Percentiles rank a stretch among this genome's conserved stretches.
These are phyloP conservation scores for Bremia lactucae DNA, from an alignment of 352 stramenopile species.

Conservation along the genomic window DNA sequence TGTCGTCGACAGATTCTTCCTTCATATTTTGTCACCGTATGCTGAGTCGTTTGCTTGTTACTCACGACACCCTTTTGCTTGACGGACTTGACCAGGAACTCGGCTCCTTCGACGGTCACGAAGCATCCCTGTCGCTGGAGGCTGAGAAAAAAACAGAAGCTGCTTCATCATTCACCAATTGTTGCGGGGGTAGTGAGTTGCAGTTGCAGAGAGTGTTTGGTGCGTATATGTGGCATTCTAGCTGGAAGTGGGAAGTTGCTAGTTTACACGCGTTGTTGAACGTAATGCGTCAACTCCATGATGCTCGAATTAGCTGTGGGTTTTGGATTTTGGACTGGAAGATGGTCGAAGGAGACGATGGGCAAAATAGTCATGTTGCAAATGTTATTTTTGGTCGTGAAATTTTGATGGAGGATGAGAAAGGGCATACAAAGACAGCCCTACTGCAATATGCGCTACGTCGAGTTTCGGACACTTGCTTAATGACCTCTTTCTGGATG, in stretches of 20 bases:
- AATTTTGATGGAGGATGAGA: constrained; percentile 76
- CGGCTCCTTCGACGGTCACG: constrained; percentile 24
- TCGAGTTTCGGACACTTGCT: constrained; percentile 56
- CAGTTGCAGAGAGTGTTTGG: constrained; percentile 68
- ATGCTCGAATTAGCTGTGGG: constrained; percentile 53
- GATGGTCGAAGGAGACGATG: constrained; percentile 46
- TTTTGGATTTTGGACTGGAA: constrained; percentile 83
- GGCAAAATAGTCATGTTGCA: constrained; percentile 32
- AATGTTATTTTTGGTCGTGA: constrained; percentile 79
- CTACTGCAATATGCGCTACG: constrained; percentile 73
- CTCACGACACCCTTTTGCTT: constrained; percentile 55
- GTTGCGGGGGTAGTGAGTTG: constrained; percentile 71
- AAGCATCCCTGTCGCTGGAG: constrained; percentile 19
- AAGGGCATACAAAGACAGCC: constrained; percentile 57
- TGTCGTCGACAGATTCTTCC: constrained; percentile 9
- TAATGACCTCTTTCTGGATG: constrained; percentile 86
- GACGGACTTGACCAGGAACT: constrained; percentile 30
- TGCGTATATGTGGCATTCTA: constrained; percentile 82
- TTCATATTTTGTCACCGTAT: constrained; percentile 64
- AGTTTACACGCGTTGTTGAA: constrained; percentile 40
- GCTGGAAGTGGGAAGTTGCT: constrained; percentile 71
- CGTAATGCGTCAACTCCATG: constrained; percentile 63
- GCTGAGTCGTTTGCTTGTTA: constrained; percentile 65
- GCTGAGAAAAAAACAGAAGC: constrained; percentile 23
- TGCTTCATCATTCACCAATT: constrained; percentile 33